Evolutionary conservation across 768 basidiomycete genomes (phyloP).

Genomic region (Serendipita sp.): DNA sequence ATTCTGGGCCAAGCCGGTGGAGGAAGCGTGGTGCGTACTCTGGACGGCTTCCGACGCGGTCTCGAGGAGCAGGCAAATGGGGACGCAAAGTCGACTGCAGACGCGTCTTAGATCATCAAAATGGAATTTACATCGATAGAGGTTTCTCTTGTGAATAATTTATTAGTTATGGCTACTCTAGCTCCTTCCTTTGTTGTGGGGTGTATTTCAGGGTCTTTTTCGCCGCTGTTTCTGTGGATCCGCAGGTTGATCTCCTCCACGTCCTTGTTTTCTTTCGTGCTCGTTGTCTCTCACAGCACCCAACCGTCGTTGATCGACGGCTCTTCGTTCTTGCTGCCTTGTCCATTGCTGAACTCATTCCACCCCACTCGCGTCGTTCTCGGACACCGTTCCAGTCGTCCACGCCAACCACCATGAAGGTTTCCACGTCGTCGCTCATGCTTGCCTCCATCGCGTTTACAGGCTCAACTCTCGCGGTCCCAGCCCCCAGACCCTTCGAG

Average conservation of each 20-base stretch:
- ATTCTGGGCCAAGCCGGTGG: constrained; percentile 55
- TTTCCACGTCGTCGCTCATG: not conserved
- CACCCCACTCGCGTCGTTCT: not conserved
- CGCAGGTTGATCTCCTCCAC: not conserved
- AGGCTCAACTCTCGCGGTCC: not conserved
- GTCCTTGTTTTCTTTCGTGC: not conserved
- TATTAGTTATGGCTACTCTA: not conserved
- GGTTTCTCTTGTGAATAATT: not conserved
- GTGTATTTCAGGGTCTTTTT: not conserved
- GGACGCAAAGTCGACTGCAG: not conserved
- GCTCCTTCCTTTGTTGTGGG: not conserved
- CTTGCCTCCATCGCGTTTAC: not conserved
- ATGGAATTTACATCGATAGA: not conserved
- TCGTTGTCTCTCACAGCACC: not conserved
- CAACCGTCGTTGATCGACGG: not conserved
- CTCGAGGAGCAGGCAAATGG: constrained; percentile 31
- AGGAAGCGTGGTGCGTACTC: constrained; percentile 48
- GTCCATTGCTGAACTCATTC: not conserved
- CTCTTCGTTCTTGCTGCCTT: not conserved
- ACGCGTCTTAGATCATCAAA: not conserved
- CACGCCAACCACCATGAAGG: not conserved
- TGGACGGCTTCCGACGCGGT: constrained; percentile 58
- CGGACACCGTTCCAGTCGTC: not conserved
- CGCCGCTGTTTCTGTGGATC: not conserved
- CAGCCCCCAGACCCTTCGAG: not conserved